Base-by-base conservation (phyloP, 257 asterid species). In the Lavandula angustifolia region DNA sequence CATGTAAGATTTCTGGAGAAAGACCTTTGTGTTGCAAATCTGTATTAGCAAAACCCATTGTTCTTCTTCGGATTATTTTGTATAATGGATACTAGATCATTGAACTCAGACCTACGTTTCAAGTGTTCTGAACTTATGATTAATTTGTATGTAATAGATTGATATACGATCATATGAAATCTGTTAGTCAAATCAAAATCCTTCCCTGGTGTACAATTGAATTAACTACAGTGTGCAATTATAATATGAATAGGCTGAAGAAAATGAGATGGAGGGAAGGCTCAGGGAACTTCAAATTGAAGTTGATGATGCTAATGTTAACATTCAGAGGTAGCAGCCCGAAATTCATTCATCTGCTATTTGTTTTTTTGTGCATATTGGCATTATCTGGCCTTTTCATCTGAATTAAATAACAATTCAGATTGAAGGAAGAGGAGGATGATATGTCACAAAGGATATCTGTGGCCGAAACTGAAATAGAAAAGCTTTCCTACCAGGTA, bases 341-440 rank as follows among this genome's bases (percentile, higher is more conserved):
- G 17, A 49, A 43, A 31, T 40, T 60, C 42, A 29, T 5, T 35
- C 4, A 16, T 48, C 41, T 64, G 32, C 61, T 51, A 63, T 32
- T 40, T 64, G 14, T 60, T 64, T n/a, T 18, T 33, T 57, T 14
- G 47, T 51, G 63, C 41, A 63, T 48, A 54, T 71, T 38, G 52
- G 58, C 35, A 43, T 17, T 4, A 10, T 8, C 43, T 54, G 22
- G 69, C 64, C 65, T 62, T 68, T 70, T 81, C 64, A 74, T 61
- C 49, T 51, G 66, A 57, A 65, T 74, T 67, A 65, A 64, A 33
- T 75, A 49, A 42, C 57, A 61, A 40, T 73, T 61, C 79, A 92
- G 99, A 60, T 72, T 80, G 80, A 83, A 77, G 76, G 80, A 74
- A 50, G 96, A 87, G 66, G 89, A 85, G 74, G 91, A 80, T 62